Evolutionary conservation across 192 early-diverging fungal species (phyloP).

Genomic region (Coemansia sp.): DNA sequence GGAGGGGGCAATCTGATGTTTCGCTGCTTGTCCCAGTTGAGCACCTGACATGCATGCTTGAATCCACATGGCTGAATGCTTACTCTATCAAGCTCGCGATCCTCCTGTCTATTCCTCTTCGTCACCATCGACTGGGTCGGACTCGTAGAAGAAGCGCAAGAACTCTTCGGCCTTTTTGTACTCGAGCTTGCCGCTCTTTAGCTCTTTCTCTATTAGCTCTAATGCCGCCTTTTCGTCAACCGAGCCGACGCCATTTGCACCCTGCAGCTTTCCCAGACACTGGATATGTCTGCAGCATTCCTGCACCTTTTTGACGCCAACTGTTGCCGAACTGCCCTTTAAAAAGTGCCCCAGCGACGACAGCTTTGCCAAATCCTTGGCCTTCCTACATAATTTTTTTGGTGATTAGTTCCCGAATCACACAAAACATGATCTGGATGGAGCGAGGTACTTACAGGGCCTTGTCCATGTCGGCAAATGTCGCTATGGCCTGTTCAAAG

Average conservation of each 20-base stretch:
- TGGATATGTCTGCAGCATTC: conserved; percentile 88
- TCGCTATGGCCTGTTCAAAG: conserved; percentile 79
- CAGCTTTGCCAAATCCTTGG: conserved; percentile 64
- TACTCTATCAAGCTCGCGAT: neutral
- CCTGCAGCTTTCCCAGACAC: conserved; percentile 64
- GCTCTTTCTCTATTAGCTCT: conserved; percentile 53
- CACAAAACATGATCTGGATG: neutral
- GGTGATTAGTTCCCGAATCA: neutral
- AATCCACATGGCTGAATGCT: neutral
- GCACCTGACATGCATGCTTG: neutral
- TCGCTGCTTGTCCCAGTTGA: neutral
- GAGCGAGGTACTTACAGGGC: conserved; percentile 54
- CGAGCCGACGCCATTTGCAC: conserved; percentile 38
- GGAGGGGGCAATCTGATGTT: too few species aligned
- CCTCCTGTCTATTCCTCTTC: conserved; percentile 6
- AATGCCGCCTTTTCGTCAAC: conserved; percentile 61
- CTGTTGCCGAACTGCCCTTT: conserved; percentile 85
- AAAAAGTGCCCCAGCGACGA: conserved; percentile 86
- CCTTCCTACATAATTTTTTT: conserved; percentile 4
- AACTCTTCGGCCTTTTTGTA: conserved; percentile 70
- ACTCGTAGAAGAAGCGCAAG: conserved; percentile 67
- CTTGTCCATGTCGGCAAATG: conserved; percentile 72
- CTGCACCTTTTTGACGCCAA: conserved; percentile 79
- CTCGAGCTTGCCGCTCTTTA: conserved; percentile 63
- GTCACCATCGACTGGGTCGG: conserved; percentile 23